Base-by-base conservation (phyloP, 805 yeast genomes). In the Starmerella potacharoeniae region DNA sequence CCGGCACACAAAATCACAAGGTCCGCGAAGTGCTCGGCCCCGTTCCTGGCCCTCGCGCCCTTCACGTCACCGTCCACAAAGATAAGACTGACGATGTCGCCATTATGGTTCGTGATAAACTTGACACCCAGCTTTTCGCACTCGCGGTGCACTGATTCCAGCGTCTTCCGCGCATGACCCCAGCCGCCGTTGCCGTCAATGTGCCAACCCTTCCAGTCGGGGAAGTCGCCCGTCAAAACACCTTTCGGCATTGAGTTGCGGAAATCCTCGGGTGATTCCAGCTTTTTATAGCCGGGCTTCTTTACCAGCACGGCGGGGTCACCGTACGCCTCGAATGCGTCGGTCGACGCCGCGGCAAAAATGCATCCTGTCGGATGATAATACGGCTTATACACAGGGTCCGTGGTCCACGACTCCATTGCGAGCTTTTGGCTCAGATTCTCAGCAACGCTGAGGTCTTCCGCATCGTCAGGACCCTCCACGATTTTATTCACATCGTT, bases 401-500 rank as follows among this genome's bases (percentile, higher is more conserved):
- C 48, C 5, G 48, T 10, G 7, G 30, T 9, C 48, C 48, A 44
- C 36, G 48, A 44, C 4, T 44, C 48, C 48, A 44, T 44, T 6
- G 48, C 48, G 11, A 44, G 17, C 30, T 44, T 44, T 7, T 44
- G 48, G 14, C 48, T 44, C 36, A 44, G 16, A 10, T 44, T 44
- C n/a, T 44, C 48, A 6, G 48, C 48, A 13, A 44, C 28, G 7
- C 36, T n/a, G 6, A 44, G 11, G 13, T 44, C 48, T 3, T 30
- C 29, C 7, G 7, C 48, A 44, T 31, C 36, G 28, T 44, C 48
- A 9, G 48, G 48, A 28, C 48, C 48, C 36, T 44, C 48, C 4
- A 44, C 48, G 28, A 44, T 44, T 11, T 44, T 44, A 39, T 44
- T 44, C 6, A 44, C 48, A 30, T 44, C 48, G 48, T 44, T 44